These are phyloP conservation scores for Nidula microcarpa DNA, from an alignment of 768 basidiomycete genomes.

Conservation along the genomic window DNA sequence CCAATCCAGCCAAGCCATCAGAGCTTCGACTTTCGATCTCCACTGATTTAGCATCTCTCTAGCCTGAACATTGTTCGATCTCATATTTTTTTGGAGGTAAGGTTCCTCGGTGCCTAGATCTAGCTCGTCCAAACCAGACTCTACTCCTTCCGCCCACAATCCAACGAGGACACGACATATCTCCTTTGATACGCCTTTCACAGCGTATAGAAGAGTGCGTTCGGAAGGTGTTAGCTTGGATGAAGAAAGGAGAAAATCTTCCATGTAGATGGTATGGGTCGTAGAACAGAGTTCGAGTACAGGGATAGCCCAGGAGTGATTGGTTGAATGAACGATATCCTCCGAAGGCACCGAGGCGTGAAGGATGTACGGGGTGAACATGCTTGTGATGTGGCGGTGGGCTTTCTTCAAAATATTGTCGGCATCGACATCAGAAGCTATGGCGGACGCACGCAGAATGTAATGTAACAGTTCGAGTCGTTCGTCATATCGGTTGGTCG, in stretches of 20 bases:
- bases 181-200: constrained; percentile 1
- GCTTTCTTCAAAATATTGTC: background rate
- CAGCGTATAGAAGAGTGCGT: background rate
- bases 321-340: background rate
- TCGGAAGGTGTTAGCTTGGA: constrained; percentile 22
- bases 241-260: constrained; percentile 10
- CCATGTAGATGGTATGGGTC: constrained; percentile 14
- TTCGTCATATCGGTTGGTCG: constrained; percentile 25
- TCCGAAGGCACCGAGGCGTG: background rate
- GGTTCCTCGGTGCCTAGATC: background rate
- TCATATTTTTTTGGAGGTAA: background rate
- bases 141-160: constrained; percentile 5
- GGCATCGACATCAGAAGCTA: constrained; percentile 17
- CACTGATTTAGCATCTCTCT: background rate
- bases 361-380: constrained; percentile 3
- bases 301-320: constrained; percentile 21
- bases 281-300: constrained; percentile 26
- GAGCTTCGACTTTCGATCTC: background rate
- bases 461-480: constrained; percentile 34
- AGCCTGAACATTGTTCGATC: background rate
- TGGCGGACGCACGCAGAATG: background rate
- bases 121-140: background rate
- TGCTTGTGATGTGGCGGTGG: background rate
- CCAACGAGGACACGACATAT: constrained; percentile 5
- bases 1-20: constrained; percentile 6